A percentile compares a stretch with the other conserved stretches of the same genome.
Conservation (phyloP, 495 filamentous ascomycete genomes). For the Bacidia gigantensis region DNA sequence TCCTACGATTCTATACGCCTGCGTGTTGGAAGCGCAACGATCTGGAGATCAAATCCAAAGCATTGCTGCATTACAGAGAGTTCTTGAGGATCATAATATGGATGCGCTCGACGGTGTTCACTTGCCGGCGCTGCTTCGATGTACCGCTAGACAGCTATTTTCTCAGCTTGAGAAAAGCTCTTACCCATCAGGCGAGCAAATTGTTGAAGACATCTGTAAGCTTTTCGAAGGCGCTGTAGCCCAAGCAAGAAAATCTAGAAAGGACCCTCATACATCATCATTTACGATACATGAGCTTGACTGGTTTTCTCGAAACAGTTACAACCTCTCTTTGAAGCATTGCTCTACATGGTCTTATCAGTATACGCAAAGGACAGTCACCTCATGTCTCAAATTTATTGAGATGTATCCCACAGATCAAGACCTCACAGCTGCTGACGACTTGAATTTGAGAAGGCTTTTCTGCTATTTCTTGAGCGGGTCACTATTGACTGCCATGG, state of each 20-base stretch:
- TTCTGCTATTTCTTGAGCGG: conserved; percentile 57
- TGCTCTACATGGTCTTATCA: conserved; percentile 40
- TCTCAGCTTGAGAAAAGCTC: conserved; percentile 34
- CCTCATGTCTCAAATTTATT: conserved; percentile 47
- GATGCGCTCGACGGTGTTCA: conserved; percentile 39
- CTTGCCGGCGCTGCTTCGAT: conserved; percentile 54
- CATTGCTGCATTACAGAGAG: conserved; percentile 41
- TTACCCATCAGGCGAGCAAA: conserved; percentile 3
- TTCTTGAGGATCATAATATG: conserved; percentile 42
- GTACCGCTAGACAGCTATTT: conserved; percentile 45
- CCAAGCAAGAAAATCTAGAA: conserved; percentile 29
- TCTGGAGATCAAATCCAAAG: conserved; percentile 44
- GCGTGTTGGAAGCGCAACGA: conserved; percentile 60
- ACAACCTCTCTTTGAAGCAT: conserved; percentile 55
- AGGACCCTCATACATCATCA: conserved; percentile 18
- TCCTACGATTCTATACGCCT: conserved; percentile 54
- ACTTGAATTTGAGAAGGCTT: conserved; percentile 44
- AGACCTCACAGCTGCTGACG: conserved; percentile 25
- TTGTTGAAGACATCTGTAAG: conserved; percentile 40
- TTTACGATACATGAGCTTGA: conserved; percentile 53
- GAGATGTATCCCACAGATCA: conserved; percentile 41
- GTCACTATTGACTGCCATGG: conserved; percentile 44
- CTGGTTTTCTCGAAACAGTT: conserved; percentile 70
- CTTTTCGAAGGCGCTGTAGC: conserved; percentile 44
- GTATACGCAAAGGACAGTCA: conserved; percentile 41